Evolutionary conservation across 2,329 filamentous ascomycete genomes (phyloP).

Genomic region (Ophiocordyceps polyrhachis-furcata): DNA sequence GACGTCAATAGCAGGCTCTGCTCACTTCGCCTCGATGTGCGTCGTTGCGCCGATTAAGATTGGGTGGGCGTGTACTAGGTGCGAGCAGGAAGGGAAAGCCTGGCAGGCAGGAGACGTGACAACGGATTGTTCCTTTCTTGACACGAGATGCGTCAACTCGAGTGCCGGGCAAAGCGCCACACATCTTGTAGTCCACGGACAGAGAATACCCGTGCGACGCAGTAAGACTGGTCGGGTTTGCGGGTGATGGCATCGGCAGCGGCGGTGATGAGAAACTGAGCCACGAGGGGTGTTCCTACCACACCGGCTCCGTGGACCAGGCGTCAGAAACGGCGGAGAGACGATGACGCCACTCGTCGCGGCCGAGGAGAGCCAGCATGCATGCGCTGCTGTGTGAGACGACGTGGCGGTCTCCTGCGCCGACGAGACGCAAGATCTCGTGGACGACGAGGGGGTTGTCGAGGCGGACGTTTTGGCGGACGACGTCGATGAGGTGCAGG

Average conservation of each 20-base stretch:
- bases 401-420: slow-evolving; percentile 12
- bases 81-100: no score
- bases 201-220: no score
- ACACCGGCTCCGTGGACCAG: background rate
- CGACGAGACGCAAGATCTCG: slow-evolving; percentile 12
- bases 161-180: no score
- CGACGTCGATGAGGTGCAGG: slow-evolving; percentile 2
- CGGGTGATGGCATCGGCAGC: background rate
- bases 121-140: background rate
- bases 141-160: no score
- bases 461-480: background rate
- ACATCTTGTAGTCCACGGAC: no score
- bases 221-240: no score
- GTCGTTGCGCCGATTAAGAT: background rate
- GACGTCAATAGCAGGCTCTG: background rate
- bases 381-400: slow-evolving; percentile 10
- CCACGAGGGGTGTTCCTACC: background rate
- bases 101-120: no score
- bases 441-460: slow-evolving; percentile 8
- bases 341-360: slow-evolving; percentile 15
- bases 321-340: slow-evolving; percentile 6
- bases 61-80: background rate
- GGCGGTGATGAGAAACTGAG: background rate
- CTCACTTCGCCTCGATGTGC: background rate
- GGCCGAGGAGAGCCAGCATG: slow-evolving; percentile 16